Base-by-base conservation (phyloP, 2,329 filamentous ascomycete genomes). In the Aspergillus unguis region DNA sequence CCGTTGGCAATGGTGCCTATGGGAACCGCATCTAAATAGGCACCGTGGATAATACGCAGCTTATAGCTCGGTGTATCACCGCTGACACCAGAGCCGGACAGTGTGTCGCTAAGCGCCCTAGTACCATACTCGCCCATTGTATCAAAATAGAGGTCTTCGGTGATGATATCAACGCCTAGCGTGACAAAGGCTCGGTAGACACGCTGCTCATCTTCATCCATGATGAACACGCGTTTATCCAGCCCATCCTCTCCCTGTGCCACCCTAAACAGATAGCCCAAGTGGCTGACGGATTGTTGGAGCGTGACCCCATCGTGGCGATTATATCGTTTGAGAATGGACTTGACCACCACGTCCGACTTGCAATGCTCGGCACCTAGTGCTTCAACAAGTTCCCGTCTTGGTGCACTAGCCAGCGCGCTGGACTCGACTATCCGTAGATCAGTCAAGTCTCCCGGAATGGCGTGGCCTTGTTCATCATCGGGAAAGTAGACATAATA, bases 181-280 rank as follows among this genome's bases (percentile, higher is more conserved):
- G 42, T 41, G 6, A 28, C n/a, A 35, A 26, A 47, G 2, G 28
- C 42, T 4, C 49, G 35, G 29, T 52, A 52, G 6, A 52, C 5
- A 6, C 6, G 49, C 28, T 6, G 26, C 10, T 42, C 36, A 1
- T 41, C 7, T 17, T 33, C 3, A 26, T 52, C 29, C 49, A 46
- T 52, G 49, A 52, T 35, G 28, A 52, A 52, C 29, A 52, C 41
- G 4, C 43, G 49, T n/a, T 41, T 46, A 42, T 52, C 49, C 5
- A 52, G 43, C 0, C 23, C 17, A 4, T 46, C 29, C 1, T 46
- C 17, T 6, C 11, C 37, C 1, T 23, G 10, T 17, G 44, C 7
- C n/a, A 32, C 32, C 26, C 9, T 32, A 23, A 46, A 52, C 10
- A 52, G 42, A 23, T 52, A 52, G 17, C 36, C 5, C 25, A 52